These are phyloP conservation scores for Fusarium poae DNA, from an alignment of 2,329 filamentous ascomycete species.

Conservation along the genomic window DNA sequence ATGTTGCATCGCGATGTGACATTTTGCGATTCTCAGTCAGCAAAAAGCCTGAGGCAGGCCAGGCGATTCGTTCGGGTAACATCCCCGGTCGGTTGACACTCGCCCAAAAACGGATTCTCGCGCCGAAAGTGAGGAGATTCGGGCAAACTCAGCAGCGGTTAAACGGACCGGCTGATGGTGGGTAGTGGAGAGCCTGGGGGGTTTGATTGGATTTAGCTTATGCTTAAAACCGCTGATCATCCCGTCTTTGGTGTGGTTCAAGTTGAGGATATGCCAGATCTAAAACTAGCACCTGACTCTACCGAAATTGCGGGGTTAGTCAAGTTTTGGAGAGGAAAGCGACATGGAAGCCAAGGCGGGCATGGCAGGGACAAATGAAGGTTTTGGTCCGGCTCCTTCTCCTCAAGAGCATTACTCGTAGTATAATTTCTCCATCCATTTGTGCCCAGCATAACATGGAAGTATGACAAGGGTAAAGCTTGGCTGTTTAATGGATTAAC, in stretches of 20 bases:
- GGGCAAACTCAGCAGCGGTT: conserved; percentile 25
- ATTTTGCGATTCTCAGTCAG: conserved; percentile 16
- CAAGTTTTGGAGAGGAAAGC: neutral
- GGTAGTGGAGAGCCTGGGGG: neutral
- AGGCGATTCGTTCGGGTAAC: conserved; percentile 23
- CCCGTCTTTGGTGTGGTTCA: conserved; percentile 1
- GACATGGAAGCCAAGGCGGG: neutral
- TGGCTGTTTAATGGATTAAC: neutral
- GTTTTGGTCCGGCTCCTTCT: neutral
- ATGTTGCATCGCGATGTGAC: conserved; percentile 25
- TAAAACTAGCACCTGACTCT: conserved; percentile 17
- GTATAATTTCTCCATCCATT: neutral
- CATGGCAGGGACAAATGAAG: neutral
- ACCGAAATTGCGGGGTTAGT: conserved; percentile 24
- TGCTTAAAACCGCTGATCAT: conserved; percentile 36
- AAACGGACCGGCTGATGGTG: conserved; percentile 41
- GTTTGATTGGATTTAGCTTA: conserved; percentile 13
- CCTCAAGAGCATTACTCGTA: neutral
- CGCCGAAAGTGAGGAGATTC: conserved; percentile 21
- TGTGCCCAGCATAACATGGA: neutral
- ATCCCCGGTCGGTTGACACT: conserved; percentile 8
- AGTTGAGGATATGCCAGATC: conserved; percentile 25
- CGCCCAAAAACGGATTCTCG: conserved; percentile 24
- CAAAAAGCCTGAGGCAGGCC: neutral
- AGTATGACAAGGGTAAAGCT: neutral